A percentile compares a stretch with the other conserved stretches of the same genome.
These are phyloP conservation scores for Russula virescens DNA, from an alignment of 768 basidiomycete species.

Conservation along the genomic window DNA sequence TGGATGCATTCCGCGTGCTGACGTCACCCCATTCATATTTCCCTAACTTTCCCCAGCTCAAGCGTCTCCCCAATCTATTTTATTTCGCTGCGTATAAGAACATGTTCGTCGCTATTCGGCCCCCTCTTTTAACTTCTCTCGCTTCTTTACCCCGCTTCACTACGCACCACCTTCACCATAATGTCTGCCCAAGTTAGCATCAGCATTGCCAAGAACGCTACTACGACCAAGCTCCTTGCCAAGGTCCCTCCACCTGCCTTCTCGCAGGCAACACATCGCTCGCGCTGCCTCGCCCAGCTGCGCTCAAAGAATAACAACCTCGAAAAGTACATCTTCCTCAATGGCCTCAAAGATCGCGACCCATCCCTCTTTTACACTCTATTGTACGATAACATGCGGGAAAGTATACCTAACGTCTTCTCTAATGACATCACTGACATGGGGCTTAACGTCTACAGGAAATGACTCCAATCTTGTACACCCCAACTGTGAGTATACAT, in stretches of 20 bases:
- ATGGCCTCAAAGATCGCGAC: conserved; percentile 67
- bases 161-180: neutral
- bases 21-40: conserved; percentile 8
- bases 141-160: neutral
- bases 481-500: conserved; percentile 87
- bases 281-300: conserved; percentile 60
- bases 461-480: conserved; percentile 78
- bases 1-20: conserved; percentile 12
- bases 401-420: conserved; percentile 29
- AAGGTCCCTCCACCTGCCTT: conserved; percentile 22
- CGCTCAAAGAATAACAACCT: conserved; percentile 67
- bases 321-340: conserved; percentile 84
- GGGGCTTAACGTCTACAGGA: conserved; percentile 32
- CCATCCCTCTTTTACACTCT: conserved; percentile 73
- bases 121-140: neutral
- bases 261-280: conserved; percentile 42
- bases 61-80: conserved; percentile 5
- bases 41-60: conserved; percentile 1
- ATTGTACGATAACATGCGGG: conserved; percentile 65
- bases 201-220: conserved; percentile 10
- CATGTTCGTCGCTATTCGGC: neutral
- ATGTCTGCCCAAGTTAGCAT: conserved; percentile 21
- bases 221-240: conserved; percentile 17
- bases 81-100: conserved; percentile 14
- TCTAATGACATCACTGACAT: neutral